Conservation (phyloP, 768 basidiomycete species). For the Suillus weaverae region DNA sequence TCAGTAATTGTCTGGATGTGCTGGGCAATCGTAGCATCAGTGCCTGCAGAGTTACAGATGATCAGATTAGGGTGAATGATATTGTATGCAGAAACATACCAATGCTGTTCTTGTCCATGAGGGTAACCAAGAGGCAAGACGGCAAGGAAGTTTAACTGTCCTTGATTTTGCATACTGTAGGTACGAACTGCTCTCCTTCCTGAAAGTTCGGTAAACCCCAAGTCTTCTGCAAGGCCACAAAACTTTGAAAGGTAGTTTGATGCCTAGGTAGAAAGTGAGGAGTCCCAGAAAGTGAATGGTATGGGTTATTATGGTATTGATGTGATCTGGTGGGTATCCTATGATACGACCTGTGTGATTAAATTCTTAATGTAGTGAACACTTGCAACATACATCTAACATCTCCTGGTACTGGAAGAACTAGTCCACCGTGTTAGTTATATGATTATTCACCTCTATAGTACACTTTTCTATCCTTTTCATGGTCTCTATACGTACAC, state of each 20-base stretch:
- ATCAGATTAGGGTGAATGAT: conserved; percentile 1
- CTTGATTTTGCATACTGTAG: conserved; percentile 76
- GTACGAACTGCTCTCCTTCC: conserved; percentile 83
- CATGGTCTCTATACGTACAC: too few species aligned
- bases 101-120: conserved; percentile 99
- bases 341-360: not conserved
- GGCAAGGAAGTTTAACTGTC: conserved; percentile 85
- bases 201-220: conserved; percentile 83
- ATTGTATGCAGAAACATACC: conserved; percentile 46
- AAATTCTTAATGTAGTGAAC: not conserved
- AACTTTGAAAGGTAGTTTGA: conserved; percentile 80
- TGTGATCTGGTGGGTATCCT: conserved; percentile 85
- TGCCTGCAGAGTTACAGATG: conserved; percentile 54
- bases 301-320: conserved; percentile 82
- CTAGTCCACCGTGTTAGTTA: conserved; percentile 70
- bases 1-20: conserved; percentile 94
- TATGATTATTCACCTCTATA: too few species aligned
- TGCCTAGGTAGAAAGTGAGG: conserved; percentile 79
- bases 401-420: conserved; percentile 82
- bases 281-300: conserved; percentile 72
- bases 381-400: conserved; percentile 56
- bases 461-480: too few species aligned
- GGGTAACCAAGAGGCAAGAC: conserved; percentile 74
- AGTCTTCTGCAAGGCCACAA: conserved; percentile 68
- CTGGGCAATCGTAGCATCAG: conserved; percentile 97